phyloP scores from a whole-genome alignment of 768 basidiomycete species.

The Tylopilus subfusipes region DNA sequence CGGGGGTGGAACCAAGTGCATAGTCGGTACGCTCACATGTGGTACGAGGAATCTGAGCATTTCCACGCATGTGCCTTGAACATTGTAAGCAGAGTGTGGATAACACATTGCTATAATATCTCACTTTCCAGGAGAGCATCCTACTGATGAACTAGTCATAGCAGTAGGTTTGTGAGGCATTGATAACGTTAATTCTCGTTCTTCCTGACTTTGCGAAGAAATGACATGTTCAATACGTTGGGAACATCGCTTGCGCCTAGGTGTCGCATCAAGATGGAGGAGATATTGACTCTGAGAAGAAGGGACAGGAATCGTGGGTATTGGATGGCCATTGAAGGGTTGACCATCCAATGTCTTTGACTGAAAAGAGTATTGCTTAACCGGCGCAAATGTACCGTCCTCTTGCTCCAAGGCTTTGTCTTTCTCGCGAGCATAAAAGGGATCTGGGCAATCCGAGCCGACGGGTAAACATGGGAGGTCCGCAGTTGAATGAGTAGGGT shows the following conservation, averaged over 20 bases:
- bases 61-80: neutral
- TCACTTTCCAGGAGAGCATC: constrained; percentile 13
- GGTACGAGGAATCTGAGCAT: neutral
- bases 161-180: neutral
- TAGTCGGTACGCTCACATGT: neutral
- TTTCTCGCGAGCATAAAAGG: neutral
- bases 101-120: neutral
- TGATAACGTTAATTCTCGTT: constrained; percentile 25
- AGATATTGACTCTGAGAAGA: constrained; percentile 36
- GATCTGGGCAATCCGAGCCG: neutral
- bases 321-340: neutral
- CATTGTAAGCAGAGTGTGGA: constrained; percentile 10
- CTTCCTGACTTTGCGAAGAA: constrained; percentile 34
- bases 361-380: neutral
- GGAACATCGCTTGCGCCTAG: constrained; percentile 35
- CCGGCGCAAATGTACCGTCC: neutral
- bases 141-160: neutral
- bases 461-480: neutral
- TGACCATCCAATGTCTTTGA: constrained; percentile 1
- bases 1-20: constrained; percentile 1
- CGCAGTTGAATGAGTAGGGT: neutral
- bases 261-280: constrained; percentile 29
- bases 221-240: constrained; percentile 15
- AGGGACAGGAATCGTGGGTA: constrained; percentile 16
- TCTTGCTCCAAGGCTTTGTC: neutral